Percentiles rank a stretch among this genome's conserved stretches.
phyloP scores from a whole-genome alignment of 768 basidiomycete genomes.

The Mycena albidolilacea region DNA sequence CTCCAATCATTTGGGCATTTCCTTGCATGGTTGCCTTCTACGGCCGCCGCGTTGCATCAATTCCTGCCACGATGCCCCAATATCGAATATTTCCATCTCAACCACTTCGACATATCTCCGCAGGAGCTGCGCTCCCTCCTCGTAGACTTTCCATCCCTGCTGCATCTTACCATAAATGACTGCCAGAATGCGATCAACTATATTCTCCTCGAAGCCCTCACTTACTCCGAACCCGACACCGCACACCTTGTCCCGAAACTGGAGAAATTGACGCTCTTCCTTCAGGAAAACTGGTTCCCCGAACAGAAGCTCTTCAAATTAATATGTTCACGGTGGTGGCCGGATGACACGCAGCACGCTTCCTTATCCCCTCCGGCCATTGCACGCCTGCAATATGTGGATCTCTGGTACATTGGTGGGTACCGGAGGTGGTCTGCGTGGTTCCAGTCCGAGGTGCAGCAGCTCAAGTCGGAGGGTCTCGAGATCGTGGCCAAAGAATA shows the following conservation, averaged over 20 bases:
- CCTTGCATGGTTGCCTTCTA: not conserved
- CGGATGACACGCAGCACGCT: slow-evolving; percentile 1
- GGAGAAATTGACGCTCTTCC: slow-evolving; percentile 1
- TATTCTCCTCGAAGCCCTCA: slow-evolving; percentile 1
- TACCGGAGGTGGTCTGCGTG: not conserved
- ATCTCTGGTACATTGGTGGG: not conserved
- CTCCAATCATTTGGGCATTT: slow-evolving; percentile 1
- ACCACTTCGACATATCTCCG: not conserved
- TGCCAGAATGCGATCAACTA: not conserved
- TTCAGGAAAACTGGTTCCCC: not conserved
- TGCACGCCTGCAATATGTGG: slow-evolving; percentile 1
- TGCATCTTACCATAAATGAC: slow-evolving; percentile 1
- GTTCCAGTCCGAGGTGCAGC: slow-evolving; percentile 1
- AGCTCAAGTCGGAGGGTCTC: not conserved
- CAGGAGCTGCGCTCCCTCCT: slow-evolving; percentile 1
- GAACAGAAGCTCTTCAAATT: not conserved
- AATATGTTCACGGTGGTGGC: not conserved
- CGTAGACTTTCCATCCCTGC: not conserved
- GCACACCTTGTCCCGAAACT: slow-evolving; percentile 1
- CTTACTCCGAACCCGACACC: slow-evolving; percentile 1
- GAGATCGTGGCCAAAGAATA: slow-evolving; percentile 1
- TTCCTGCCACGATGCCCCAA: slow-evolving; percentile 1
- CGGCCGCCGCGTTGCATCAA: not conserved
- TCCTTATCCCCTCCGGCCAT: not conserved
- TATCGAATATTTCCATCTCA: slow-evolving; percentile 1